Evolutionary conservation across 129 eudicot species (phyloP).

Genomic region (Smallanthus sonchifolius): DNA sequence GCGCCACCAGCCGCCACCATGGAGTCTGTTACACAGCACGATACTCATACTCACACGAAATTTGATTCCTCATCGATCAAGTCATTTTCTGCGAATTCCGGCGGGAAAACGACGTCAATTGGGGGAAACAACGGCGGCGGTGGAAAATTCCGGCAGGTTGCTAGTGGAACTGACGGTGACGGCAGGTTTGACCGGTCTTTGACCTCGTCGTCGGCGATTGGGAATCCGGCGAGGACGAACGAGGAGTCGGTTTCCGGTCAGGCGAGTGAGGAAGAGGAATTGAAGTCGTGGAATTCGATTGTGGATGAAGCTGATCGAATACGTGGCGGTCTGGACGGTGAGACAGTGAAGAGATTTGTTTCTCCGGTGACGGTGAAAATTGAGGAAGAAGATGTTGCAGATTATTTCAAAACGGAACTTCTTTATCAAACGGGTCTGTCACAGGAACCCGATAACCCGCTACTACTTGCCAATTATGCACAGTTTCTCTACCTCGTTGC

Average conservation of each 20-base stretch:
- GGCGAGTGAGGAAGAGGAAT: conserved; percentile 41
- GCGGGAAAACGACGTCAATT: conserved; percentile 42
- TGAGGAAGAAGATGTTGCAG: conserved; percentile 54
- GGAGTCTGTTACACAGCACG: conserved; percentile 28
- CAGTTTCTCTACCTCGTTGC: conserved; percentile 76
- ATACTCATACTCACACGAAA: background rate
- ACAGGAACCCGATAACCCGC: conserved; percentile 66
- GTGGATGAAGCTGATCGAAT: conserved; percentile 64
- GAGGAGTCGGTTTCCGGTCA: conserved; percentile 55
- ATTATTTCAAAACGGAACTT: conserved; percentile 56
- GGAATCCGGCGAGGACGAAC: conserved; percentile 26
- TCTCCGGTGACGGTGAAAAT: conserved; percentile 65
- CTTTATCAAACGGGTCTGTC: conserved; percentile 52
- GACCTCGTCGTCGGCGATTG: conserved; percentile 22
- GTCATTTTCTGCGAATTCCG: conserved; percentile 30
- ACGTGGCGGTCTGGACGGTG: conserved; percentile 56
- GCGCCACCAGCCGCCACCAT: conserved; percentile 15
- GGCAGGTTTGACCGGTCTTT: conserved; percentile 45
- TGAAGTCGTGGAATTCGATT: conserved; percentile 46
- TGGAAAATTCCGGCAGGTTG: conserved; percentile 45
- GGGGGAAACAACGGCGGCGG: conserved; percentile 88
- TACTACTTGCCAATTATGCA: conserved; percentile 80
- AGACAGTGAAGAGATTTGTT: conserved; percentile 50
- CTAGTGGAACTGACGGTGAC: conserved; percentile 72
- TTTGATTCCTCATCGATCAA: conserved; percentile 52